Conservation (phyloP, 805 yeast species). For the Priceomyces medius region DNA sequence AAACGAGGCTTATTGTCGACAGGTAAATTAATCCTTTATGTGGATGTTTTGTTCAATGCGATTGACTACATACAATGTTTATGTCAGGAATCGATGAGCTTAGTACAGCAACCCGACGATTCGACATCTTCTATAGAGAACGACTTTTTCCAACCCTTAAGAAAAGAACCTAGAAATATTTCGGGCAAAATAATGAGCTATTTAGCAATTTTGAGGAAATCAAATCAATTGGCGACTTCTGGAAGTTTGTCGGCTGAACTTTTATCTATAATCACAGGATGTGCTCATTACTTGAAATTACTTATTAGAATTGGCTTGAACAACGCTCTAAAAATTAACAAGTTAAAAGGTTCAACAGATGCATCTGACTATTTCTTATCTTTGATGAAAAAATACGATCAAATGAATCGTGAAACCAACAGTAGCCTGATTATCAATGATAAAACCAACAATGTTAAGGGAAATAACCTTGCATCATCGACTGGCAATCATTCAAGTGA, state of each 20-base stretch:
- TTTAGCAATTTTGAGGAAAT: slow-evolving; percentile 75
- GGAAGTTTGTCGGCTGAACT: slow-evolving; percentile 61
- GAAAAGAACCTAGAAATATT: slow-evolving; percentile 75
- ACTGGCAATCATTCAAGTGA: background rate
- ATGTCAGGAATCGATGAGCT: slow-evolving; percentile 13
- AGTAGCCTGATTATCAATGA: background rate
- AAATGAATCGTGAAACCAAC: slow-evolving; percentile 1
- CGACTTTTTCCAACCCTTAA: slow-evolving; percentile 37
- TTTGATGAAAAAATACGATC: slow-evolving; percentile 17
- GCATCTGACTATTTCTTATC: slow-evolving; percentile 64
- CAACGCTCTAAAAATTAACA: slow-evolving; percentile 70
- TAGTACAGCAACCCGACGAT: slow-evolving; percentile 6
- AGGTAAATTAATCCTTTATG: slow-evolving; percentile 66
- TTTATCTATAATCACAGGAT: slow-evolving; percentile 78
- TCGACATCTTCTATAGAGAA: slow-evolving; percentile 13
- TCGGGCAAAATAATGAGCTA: slow-evolving; percentile 90
- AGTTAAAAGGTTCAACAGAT: slow-evolving; percentile 51
- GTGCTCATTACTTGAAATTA: slow-evolving; percentile 89
- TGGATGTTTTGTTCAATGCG: slow-evolving; percentile 76
- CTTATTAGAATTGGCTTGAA: slow-evolving; percentile 78
- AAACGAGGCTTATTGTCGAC: slow-evolving; percentile 66
- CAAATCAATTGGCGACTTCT: slow-evolving; percentile 34
- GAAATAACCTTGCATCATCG: background rate
- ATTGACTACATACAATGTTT: slow-evolving; percentile 50
- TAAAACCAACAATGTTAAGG: background rate